Percentiles rank a stretch among this genome's conserved stretches.
Evolutionary conservation across 257 asterid genomes (phyloP).

Genomic region (Capsicum baccatum): DNA sequence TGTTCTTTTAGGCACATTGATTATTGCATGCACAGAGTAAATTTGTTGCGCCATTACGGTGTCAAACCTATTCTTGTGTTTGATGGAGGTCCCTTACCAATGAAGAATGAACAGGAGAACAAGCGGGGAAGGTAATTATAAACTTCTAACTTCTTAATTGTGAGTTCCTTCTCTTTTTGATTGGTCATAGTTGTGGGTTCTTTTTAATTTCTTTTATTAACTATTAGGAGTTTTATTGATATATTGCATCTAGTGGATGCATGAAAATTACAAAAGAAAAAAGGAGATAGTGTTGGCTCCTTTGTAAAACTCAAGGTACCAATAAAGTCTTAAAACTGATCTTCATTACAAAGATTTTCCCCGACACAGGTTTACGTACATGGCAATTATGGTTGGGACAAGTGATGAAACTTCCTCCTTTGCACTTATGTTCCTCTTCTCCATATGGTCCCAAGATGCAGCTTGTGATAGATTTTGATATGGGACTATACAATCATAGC

Average conservation of each 20-base stretch:
- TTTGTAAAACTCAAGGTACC: neutral
- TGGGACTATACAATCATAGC: constrained; percentile 2
- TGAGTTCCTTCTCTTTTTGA: constrained; percentile 27
- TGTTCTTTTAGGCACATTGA: constrained; percentile 70
- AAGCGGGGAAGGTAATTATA: constrained; percentile 80
- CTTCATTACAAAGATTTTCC: neutral
- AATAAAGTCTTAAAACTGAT: neutral
- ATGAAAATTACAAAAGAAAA: neutral
- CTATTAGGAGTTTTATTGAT: neutral
- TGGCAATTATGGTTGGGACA: neutral
- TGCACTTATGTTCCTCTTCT: neutral
- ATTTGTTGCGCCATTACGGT: constrained; percentile 82
- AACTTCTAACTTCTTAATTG: neutral
- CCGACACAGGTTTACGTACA: neutral
- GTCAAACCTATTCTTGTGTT: constrained; percentile 88
- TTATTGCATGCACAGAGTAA: constrained; percentile 96
- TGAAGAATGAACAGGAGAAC: constrained; percentile 90
- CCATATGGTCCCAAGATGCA: constrained; percentile 8
- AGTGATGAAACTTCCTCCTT: neutral
- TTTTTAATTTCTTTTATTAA: neutral
- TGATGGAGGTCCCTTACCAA: constrained; percentile 93
- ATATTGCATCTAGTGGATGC: neutral
- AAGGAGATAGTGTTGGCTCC: neutral
- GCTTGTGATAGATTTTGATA: neutral
- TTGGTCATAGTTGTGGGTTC: constrained; percentile 13